phyloP scores from a whole-genome alignment of 148 eudicot species.

The Rhododendron simsii region DNA sequence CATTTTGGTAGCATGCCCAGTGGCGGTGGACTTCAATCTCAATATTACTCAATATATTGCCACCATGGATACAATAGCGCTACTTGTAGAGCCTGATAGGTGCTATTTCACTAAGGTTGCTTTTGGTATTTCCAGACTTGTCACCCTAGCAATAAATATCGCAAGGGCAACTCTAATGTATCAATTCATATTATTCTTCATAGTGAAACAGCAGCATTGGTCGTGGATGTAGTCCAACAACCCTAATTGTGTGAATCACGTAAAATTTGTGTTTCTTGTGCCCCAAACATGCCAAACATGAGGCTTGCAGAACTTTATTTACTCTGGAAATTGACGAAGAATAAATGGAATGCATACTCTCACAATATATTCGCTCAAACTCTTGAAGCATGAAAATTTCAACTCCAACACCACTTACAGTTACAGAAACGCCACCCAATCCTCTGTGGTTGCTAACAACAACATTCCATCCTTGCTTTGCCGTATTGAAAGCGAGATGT shows the following conservation, averaged over 20 bases:
- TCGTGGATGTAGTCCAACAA: not conserved
- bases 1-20: not conserved
- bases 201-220: not conserved
- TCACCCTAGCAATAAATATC: not conserved
- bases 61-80: not conserved
- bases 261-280: not conserved
- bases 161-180: not conserved
- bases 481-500: constrained; percentile 65
- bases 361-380: not conserved
- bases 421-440: constrained; percentile 80
- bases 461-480: constrained; percentile 85
- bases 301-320: not conserved
- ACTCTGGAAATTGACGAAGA: not conserved
- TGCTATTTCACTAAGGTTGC: not conserved
- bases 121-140: not conserved
- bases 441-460: constrained; percentile 93
- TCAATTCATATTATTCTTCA: not conserved
- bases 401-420: constrained; percentile 49
- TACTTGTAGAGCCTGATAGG: not conserved
- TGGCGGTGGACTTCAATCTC: not conserved
- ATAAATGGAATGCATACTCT: not conserved
- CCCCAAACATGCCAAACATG: not conserved
- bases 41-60: not conserved
- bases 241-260: not conserved
- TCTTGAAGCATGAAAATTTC: not conserved